Conservation (phyloP, 225 moss, liverwort and hornwort species). For the Straminergon stramineum region DNA sequence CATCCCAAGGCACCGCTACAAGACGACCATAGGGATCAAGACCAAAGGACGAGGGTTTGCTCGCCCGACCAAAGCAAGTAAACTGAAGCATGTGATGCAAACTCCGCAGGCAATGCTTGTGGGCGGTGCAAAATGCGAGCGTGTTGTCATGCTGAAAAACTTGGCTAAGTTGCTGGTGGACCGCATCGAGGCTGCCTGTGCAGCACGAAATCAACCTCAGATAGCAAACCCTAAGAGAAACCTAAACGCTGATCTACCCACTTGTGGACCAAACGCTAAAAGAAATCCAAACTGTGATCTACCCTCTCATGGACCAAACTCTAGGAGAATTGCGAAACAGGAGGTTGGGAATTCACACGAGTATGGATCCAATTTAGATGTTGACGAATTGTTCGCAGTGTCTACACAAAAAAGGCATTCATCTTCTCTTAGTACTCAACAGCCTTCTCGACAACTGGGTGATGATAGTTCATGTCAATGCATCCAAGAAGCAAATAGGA, state of each 20-base stretch:
- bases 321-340: neutral
- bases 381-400: neutral
- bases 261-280: slow-evolving; percentile 13
- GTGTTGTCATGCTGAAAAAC: slow-evolving; percentile 25
- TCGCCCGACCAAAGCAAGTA: slow-evolving; percentile 14
- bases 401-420: neutral
- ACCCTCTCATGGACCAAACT: neutral
- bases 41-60: neutral
- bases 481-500: neutral
- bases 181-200: slow-evolving; percentile 46
- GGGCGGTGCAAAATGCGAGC: slow-evolving; percentile 11
- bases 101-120: neutral
- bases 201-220: neutral
- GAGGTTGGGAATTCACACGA: neutral
- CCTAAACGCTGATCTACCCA: neutral
- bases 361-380: neutral
- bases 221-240: slow-evolving; percentile 7
- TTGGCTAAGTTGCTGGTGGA: slow-evolving; percentile 38
- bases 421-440: neutral
- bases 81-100: slow-evolving; percentile 1
- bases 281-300: neutral
- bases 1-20: neutral
- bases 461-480: neutral
- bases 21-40: neutral
- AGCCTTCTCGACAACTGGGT: neutral